Evolutionary conservation across 2,329 filamentous ascomycete species (phyloP).

Genomic region (Fusarium coffeatum): DNA sequence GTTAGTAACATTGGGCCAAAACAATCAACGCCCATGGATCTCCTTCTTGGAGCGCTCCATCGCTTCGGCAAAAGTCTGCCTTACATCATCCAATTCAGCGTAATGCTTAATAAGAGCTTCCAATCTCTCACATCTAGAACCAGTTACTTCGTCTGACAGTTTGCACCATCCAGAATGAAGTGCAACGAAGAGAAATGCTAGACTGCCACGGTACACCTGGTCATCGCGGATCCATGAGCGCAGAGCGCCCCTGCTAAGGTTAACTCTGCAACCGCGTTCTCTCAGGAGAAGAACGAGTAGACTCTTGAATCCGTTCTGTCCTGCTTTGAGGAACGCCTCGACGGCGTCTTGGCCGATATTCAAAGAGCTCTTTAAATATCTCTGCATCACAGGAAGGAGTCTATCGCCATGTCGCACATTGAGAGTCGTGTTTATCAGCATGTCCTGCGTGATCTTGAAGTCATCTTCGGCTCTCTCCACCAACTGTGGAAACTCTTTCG

Average conservation of each 20-base stretch:
- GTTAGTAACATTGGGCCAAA: constrained; percentile 11
- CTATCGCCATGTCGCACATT: constrained; percentile 24
- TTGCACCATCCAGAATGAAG: constrained; percentile 29
- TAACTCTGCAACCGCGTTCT: constrained; percentile 24
- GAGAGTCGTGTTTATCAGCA: constrained; percentile 30
- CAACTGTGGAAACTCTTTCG: constrained; percentile 17
- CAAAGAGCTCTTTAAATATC: constrained; percentile 18
- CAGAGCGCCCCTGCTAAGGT: constrained; percentile 19
- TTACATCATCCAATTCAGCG: constrained; percentile 28
- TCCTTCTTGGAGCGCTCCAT: constrained; percentile 32
- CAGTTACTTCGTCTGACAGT: constrained; percentile 12
- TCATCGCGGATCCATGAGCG: constrained; percentile 29
- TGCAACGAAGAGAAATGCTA: constrained; percentile 29
- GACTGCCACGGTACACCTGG: constrained; percentile 16
- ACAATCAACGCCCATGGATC: constrained; percentile 10
- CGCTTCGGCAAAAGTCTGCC: constrained; percentile 20
- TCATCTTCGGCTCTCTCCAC: constrained; percentile 22
- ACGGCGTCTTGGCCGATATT: constrained; percentile 18
- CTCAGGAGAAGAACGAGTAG: constrained; percentile 21
- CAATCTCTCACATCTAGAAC: constrained; percentile 17
- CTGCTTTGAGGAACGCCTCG: constrained; percentile 25
- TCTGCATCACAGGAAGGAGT: constrained; percentile 22
- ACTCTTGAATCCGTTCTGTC: constrained; percentile 27
- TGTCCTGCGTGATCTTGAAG: constrained; percentile 29
- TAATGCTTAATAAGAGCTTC: constrained; percentile 24